A percentile compares a stretch with the other conserved stretches of the same genome.
Conservation (phyloP, 768 basidiomycete genomes). For the Tulasnella sp. region DNA sequence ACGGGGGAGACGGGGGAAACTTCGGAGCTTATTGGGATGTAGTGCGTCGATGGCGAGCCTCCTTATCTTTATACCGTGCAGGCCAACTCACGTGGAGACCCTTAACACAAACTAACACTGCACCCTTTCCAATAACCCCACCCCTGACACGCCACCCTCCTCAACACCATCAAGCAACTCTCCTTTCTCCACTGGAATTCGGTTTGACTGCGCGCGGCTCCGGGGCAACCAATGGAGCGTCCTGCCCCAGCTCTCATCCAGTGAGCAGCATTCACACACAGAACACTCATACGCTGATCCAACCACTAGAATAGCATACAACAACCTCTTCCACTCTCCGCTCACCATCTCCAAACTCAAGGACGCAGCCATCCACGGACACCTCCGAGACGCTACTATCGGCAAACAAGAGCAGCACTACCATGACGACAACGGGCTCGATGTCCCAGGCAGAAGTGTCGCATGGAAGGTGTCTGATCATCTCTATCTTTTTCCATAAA, state of each 20-base stretch:
- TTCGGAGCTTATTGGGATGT: not conserved
- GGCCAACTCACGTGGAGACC: not conserved
- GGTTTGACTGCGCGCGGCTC: not conserved
- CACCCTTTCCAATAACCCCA: not conserved
- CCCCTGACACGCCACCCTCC: not conserved
- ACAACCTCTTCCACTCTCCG: conserved; percentile 37
- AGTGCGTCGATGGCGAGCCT: not conserved
- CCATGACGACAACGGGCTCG: conserved; percentile 24
- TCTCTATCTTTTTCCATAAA: conserved; percentile 15
- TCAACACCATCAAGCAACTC: not conserved
- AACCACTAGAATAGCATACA: conserved; percentile 31
- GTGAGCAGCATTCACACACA: not conserved
- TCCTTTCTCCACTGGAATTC: not conserved
- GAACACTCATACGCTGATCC: not conserved
- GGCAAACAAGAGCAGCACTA: not conserved
- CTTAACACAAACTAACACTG: not conserved
- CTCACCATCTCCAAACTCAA: conserved; percentile 37
- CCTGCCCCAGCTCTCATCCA: not conserved
- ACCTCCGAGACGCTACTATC: conserved; percentile 37
- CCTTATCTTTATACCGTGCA: not conserved
- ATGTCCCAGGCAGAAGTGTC: conserved; percentile 63
- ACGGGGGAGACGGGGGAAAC: not conserved
- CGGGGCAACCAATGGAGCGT: not conserved
- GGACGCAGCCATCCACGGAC: conserved; percentile 52
- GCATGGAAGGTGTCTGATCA: conserved; percentile 65